A percentile compares a stretch with the other conserved stretches of the same genome.
These are phyloP conservation scores for Ceratocystis papillata DNA, from an alignment of 2,329 filamentous ascomycete species.

Conservation along the genomic window DNA sequence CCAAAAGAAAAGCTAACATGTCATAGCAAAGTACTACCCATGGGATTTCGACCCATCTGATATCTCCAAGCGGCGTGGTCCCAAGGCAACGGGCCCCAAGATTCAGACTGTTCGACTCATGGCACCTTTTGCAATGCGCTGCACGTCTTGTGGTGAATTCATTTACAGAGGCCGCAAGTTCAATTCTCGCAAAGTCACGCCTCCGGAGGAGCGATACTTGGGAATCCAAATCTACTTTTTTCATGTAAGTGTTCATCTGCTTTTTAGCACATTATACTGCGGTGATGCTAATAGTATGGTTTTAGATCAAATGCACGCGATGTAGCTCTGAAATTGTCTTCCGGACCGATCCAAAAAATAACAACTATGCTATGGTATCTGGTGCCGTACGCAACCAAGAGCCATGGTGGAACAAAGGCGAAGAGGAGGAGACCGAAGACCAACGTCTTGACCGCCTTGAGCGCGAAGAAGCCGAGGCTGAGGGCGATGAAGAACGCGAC, in stretches of 20 bases:
- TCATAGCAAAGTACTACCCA: slow-evolving; percentile 46
- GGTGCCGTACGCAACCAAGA: slow-evolving; percentile 92
- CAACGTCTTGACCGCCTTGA: slow-evolving; percentile 77
- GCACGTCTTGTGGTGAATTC: slow-evolving; percentile 53
- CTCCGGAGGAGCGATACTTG: slow-evolving; percentile 77
- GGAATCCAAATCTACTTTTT: slow-evolving; percentile 80
- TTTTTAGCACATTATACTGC: too few relatives aligned
- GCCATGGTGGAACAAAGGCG: slow-evolving; percentile 59
- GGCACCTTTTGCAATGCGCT: slow-evolving; percentile 40
- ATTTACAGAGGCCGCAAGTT: slow-evolving; percentile 93
- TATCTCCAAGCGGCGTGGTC: slow-evolving; percentile 57
- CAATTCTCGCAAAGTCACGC: slow-evolving; percentile 88
- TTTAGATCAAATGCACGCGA: slow-evolving; percentile 65
- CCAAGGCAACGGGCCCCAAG: slow-evolving; percentile 65
- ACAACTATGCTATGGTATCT: slow-evolving; percentile 71
- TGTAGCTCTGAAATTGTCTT: slow-evolving; percentile 84
- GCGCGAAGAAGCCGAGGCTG: slow-evolving; percentile 55
- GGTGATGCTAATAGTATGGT: not conserved
- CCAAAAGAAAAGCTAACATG: slow-evolving; percentile 18
- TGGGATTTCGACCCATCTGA: slow-evolving; percentile 84
- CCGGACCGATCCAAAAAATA: slow-evolving; percentile 87
- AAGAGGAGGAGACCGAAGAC: slow-evolving; percentile 72
- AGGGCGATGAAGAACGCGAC: slow-evolving; percentile 61
- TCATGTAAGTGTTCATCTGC: slow-evolving; percentile 38
- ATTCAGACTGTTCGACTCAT: slow-evolving; percentile 82